Percentiles rank a stretch among this genome's conserved stretches.
phyloP scores from a whole-genome alignment of 768 basidiomycete genomes.

The Termitomyces sp. region DNA sequence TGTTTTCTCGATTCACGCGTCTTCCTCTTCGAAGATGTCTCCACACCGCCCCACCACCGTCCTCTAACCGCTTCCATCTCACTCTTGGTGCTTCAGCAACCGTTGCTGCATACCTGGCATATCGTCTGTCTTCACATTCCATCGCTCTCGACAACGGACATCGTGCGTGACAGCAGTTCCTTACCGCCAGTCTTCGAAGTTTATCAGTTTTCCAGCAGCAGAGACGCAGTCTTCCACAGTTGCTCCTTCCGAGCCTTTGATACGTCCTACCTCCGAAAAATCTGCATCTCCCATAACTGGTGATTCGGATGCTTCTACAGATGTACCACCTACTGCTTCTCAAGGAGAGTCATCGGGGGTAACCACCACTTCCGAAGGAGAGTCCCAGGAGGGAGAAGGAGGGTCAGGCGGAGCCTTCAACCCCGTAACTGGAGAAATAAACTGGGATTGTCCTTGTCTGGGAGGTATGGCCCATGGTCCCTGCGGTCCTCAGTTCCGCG shows the following conservation, averaged over 20 bases:
- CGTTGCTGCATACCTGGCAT: conserved; percentile 44
- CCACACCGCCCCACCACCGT: conserved; percentile 38
- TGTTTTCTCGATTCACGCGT: conserved; percentile 56
- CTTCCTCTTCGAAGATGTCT: conserved; percentile 50
- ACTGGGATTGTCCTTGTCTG: conserved; percentile 99
- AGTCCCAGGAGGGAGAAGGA: conserved; percentile 11
- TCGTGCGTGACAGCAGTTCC: conserved; percentile 19
- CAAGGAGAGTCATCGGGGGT: background rate
- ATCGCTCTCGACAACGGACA: conserved; percentile 47
- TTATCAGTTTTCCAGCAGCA: background rate
- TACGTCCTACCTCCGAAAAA: background rate
- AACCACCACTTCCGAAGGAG: conserved; percentile 7
- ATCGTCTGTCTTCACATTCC: conserved; percentile 41
- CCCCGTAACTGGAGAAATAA: conserved; percentile 97
- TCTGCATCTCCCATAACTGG: conserved; percentile 1
- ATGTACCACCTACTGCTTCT: background rate
- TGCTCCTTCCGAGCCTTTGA: background rate
- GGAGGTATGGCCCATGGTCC: conserved; percentile 99
- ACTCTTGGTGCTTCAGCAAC: conserved; percentile 42
- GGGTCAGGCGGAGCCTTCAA: conserved; percentile 67
- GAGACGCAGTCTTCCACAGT: conserved; percentile 12
- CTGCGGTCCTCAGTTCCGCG: conserved; percentile 89
- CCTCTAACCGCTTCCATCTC: conserved; percentile 27
- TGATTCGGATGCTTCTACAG: background rate
- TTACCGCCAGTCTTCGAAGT: background rate